Conservation (phyloP, 768 basidiomycete species). For the Leccinum boreale region DNA sequence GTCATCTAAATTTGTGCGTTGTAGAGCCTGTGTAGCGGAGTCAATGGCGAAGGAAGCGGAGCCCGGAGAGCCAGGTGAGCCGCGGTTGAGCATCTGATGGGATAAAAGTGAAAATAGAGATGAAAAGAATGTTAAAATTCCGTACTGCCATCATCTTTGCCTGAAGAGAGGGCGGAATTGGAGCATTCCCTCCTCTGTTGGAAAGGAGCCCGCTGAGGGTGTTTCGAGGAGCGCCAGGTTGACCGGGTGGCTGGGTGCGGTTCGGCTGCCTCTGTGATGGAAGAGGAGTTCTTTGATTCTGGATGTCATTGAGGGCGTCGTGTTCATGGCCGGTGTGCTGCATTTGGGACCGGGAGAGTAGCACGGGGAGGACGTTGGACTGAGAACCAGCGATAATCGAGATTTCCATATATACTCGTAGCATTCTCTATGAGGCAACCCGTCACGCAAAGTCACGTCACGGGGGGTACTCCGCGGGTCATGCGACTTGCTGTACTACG, state of each 20-base stretch:
- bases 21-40: slow-evolving; percentile 38
- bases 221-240: slow-evolving; percentile 19
- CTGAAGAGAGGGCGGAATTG: slow-evolving; percentile 86
- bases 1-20: slow-evolving; percentile 34
- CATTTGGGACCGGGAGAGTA: slow-evolving; percentile 10
- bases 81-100: slow-evolving; percentile 47
- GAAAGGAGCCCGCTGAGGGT: slow-evolving; percentile 42
- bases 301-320: slow-evolving; percentile 4
- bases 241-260: slow-evolving; percentile 17
- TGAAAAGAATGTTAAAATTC: slow-evolving; percentile 3
- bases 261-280: slow-evolving; percentile 7
- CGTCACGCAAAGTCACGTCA: neutral
- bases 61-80: slow-evolving; percentile 24
- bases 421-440: neutral
- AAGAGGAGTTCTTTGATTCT: slow-evolving; percentile 1
- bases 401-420: slow-evolving; percentile 33
- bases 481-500: slow-evolving; percentile 9
- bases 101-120: slow-evolving; percentile 14
- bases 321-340: slow-evolving; percentile 19
- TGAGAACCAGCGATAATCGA: slow-evolving; percentile 30
- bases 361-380: slow-evolving; percentile 5
- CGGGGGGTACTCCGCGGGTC: neutral
- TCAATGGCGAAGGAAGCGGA: slow-evolving; percentile 36
- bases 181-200: slow-evolving; percentile 46
- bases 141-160: slow-evolving; percentile 91